Base-by-base conservation (phyloP, 805 yeast species). In the Torulaspora microellipsoides region DNA sequence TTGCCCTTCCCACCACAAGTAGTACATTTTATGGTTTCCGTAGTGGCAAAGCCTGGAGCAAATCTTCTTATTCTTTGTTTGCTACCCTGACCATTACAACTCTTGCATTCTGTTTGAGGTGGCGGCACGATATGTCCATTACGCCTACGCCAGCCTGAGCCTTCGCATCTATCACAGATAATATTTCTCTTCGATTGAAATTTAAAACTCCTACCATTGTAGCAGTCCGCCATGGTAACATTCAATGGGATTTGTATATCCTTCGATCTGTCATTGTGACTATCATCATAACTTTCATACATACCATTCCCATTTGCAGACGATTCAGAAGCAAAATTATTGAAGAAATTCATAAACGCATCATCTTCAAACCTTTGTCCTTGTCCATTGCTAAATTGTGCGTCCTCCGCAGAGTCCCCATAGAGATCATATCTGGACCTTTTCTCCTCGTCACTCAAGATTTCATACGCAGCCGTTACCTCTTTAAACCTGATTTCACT, bases 401-500 rank as follows among this genome's bases (percentile, higher is more conserved):
- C 50, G 1, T 71, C 74, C 47, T 62, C 68, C 34, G 42, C 36
- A 1, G 65, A 51, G 20, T 66, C 65, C 3, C 84, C 85, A 51
- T 74, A 77, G 14, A 65, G 52, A 57, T 84, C 90, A 57, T 83
- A 84, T 35, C 77, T 72, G 31, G 65, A 65, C 46, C 89, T 66
- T 53, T 70, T 75, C 9, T 65, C 72, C 28, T 81, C 95, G 60
- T 90, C 95, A 25, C 79, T 77, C 46, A 91, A 67, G 3, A 84
- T 69, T 59, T 88, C 95, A 61, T 91, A 91, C 0, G 98, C 98
- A 48, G 83, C 84, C 14, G 83, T 76, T 45, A 91, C 77, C 54
- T 83, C 90, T 62, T 91, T 91, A 66, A 91, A 91, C 58, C 74
- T 77, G 48, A 75, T 69, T 64, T 88, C 97, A 3, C 95, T 85